Evolutionary conservation across 2,329 filamentous ascomycete species (phyloP).

Genomic region (Decorospora gaudefroyi): DNA sequence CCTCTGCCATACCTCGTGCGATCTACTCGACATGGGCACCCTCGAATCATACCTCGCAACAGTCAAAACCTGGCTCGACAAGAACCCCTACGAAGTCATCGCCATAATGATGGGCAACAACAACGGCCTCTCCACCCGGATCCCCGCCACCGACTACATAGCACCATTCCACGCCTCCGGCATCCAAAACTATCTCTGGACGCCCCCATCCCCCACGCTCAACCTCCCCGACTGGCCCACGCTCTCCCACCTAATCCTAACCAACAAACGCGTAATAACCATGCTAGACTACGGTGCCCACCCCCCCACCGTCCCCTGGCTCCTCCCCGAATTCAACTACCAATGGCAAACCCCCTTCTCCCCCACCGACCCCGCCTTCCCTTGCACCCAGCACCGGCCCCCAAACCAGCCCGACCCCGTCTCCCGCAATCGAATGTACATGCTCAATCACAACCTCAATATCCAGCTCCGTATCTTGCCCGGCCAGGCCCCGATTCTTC

Average conservation of each 20-base stretch:
- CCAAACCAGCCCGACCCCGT: slow-evolving; percentile 63
- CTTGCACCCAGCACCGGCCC: slow-evolving; percentile 78
- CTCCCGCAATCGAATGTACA: slow-evolving; percentile 67
- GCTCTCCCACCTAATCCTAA: slow-evolving; percentile 61
- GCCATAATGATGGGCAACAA: slow-evolving; percentile 84
- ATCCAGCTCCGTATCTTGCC: slow-evolving; percentile 51
- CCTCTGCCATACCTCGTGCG: slow-evolving; percentile 84
- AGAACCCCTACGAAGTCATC: slow-evolving; percentile 83
- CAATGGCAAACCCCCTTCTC: slow-evolving; percentile 93
- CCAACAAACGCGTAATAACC: slow-evolving; percentile 39
- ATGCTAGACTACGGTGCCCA: slow-evolving; percentile 61
- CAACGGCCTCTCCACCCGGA: slow-evolving; percentile 57
- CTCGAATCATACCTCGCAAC: slow-evolving; percentile 72
- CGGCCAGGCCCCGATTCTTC: slow-evolving; percentile 50
- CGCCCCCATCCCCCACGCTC: slow-evolving; percentile 72
- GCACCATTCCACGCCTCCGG: slow-evolving; percentile 72
- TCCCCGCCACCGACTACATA: slow-evolving; percentile 66
- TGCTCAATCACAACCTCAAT: slow-evolving; percentile 92
- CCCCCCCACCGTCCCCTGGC: slow-evolving; percentile 76
- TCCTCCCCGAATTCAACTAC: slow-evolving; percentile 84
- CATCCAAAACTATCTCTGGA: slow-evolving; percentile 73
- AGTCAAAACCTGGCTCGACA: slow-evolving; percentile 72
- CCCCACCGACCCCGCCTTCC: slow-evolving; percentile 69
- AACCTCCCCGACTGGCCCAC: slow-evolving; percentile 79
- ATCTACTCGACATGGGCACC: slow-evolving; percentile 78